phyloP scores from a whole-genome alignment of 2,329 filamentous ascomycete genomes.

The Coniochaeta prunicola region DNA sequence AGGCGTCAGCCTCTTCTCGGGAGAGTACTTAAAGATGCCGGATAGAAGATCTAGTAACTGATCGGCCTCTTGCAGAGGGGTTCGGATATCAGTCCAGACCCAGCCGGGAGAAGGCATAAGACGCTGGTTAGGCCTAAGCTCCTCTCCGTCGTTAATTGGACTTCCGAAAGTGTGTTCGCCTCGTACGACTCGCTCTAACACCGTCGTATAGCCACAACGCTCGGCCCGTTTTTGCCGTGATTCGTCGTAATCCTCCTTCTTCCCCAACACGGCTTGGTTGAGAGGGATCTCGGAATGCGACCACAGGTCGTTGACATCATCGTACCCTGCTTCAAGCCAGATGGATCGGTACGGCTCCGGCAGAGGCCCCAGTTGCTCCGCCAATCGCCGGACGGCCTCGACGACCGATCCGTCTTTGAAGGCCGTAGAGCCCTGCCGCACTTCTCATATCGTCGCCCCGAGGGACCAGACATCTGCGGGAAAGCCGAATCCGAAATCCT shows the following conservation, averaged over 20 bases:
- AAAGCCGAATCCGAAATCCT: background rate
- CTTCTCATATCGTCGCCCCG: background rate
- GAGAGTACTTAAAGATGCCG: conserved; percentile 5
- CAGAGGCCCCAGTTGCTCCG: conserved; percentile 6
- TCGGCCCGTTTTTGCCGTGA: background rate
- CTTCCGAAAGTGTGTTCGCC: background rate
- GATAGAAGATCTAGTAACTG: conserved; percentile 4
- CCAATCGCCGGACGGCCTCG: background rate
- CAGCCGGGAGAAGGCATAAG: too few relatives aligned
- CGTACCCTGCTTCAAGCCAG: background rate
- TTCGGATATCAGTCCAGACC: background rate
- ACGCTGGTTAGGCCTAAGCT: background rate
- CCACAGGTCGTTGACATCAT: too few relatives aligned
- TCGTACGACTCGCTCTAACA: too few relatives aligned
- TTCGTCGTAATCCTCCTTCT: background rate
- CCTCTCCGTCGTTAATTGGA: background rate
- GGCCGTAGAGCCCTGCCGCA: background rate
- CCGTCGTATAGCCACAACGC: too few relatives aligned
- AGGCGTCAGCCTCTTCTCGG: conserved; percentile 3
- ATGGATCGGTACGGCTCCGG: conserved; percentile 1
- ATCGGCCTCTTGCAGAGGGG: background rate
- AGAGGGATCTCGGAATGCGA: background rate
- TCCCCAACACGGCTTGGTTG: background rate
- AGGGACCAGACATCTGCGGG: conserved; percentile 8
- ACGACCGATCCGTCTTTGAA: background rate